Evolutionary conservation across 192 early-diverging fungal genomes (phyloP).

Genomic region (Gamsiella multidivaricata): DNA sequence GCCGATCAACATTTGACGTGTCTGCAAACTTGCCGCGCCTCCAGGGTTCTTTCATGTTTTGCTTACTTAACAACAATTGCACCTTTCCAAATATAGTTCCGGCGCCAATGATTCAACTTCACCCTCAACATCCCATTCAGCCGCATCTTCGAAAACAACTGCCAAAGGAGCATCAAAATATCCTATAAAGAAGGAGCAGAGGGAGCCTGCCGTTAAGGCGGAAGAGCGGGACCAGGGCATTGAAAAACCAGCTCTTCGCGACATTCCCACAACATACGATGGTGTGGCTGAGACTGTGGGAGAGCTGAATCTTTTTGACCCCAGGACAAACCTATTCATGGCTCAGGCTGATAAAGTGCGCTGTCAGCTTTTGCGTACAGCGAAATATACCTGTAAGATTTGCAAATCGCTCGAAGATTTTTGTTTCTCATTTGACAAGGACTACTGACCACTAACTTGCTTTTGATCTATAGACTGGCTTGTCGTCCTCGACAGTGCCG

Average conservation of each 20-base stretch:
- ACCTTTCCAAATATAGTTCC: background rate
- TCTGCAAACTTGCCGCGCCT: background rate
- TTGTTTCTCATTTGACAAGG: too few species aligned
- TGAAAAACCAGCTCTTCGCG: conserved; percentile 29
- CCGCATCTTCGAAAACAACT: conserved; percentile 4
- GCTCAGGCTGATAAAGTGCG: conserved; percentile 53
- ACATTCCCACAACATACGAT: conserved; percentile 56
- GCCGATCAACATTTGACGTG: background rate
- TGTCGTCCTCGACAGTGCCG: conserved; percentile 57
- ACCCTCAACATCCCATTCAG: background rate
- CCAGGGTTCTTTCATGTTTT: background rate
- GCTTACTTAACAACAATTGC: background rate
- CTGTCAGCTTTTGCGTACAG: conserved; percentile 40
- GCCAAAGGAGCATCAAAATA: conserved; percentile 7
- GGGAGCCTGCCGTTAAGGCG: background rate
- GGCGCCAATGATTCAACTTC: background rate
- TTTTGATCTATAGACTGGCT: conserved; percentile 68
- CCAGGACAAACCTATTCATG: conserved; percentile 63
- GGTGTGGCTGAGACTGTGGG: conserved; percentile 59
- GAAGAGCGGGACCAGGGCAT: conserved; percentile 27
- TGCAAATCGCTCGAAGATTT: too few species aligned
- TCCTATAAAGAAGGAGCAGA: conserved; percentile 21
- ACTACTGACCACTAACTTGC: too few species aligned
- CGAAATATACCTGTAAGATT: conserved; percentile 27
- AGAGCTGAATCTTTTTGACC: conserved; percentile 77